phyloP scores from a whole-genome alignment of 2,329 filamentous ascomycete species.

The Colletotrichum truncatum region DNA sequence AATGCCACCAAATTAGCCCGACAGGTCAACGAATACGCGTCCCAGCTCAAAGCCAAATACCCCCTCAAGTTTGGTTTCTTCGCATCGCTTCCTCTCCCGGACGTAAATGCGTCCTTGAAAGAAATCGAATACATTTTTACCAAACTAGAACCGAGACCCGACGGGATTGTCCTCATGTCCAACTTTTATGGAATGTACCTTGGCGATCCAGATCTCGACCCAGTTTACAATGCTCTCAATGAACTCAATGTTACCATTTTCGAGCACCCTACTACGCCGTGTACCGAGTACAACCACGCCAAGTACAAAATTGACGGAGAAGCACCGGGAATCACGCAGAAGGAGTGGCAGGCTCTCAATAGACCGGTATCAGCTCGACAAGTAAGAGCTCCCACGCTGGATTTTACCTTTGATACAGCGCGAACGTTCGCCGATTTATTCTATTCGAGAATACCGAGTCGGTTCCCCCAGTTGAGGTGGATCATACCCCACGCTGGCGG shows the following conservation, averaged over 20 bases:
- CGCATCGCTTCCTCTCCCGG: constrained; percentile 61
- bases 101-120: constrained; percentile 52
- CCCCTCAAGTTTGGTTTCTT: constrained; percentile 55
- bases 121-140: constrained; percentile 56
- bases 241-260: constrained; percentile 56
- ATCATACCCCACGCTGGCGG: constrained; percentile 39
- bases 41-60: constrained; percentile 30
- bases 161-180: constrained; percentile 61
- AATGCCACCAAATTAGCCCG: constrained; percentile 43
- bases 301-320: constrained; percentile 20
- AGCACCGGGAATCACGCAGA: not conserved
- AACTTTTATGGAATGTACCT: constrained; percentile 63
- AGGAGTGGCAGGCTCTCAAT: constrained; percentile 11
- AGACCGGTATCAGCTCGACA: not conserved
- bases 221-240: constrained; percentile 58
- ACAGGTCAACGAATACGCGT: constrained; percentile 33
- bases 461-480: constrained; percentile 36
- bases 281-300: constrained; percentile 37
- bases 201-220: constrained; percentile 53
- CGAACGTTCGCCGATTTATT: constrained; percentile 31
- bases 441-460: constrained; percentile 30
- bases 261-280: constrained; percentile 63
- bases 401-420: constrained; percentile 36
- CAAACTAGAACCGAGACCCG: constrained; percentile 48
- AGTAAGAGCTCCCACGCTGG: constrained; percentile 12